Evolutionary conservation across 345 rosid genomes (phyloP), one percentile per base, ranked within the genome.

Genomic region (Rubroshorea leprosula): DNA sequence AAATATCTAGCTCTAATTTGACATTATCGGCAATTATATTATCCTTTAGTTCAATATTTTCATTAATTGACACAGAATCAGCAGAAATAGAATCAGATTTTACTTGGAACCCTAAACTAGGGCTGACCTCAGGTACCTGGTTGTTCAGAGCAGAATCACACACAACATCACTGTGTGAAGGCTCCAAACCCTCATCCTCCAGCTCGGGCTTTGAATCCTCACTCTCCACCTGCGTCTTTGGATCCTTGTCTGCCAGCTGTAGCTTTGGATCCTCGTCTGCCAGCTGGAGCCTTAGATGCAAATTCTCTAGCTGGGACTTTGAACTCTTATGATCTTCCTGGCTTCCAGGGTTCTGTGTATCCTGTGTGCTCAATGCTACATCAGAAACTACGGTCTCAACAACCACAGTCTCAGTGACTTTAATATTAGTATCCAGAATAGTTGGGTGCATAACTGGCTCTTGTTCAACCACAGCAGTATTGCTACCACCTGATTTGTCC

Each of bases 121-220:
- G 80, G 95, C 76, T 94, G 87, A 90, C 97, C 87, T 85, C 96
- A 74, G 96, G 81, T 94, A 94, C 99, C 99, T 90, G 97, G 86
- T 82, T 81, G 60, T 65, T 70, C 20, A 69, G 74, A 58, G 92
- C 74, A 90, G 95, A 35, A 59, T 76, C 87, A 65, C 53, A 72
- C 79, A 57, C 8, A 68, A 68, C 80, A 72, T 76, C 82, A 56
- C 76, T 78, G 61, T 70, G 47, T 56, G 74, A 15, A 77, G 82
- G 64, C 76, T 76, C 78, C 60, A 70, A 51, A 54, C 68, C 70
- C 76, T 63, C 86, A 69, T 17, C 66, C 56, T 74, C 86, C 67
- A 60, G 76, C 65, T 60, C 67, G 49, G 45, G 26, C 50, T 63
- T 78, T 55, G 71, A 14, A 60, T 62, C 70, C 65, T 63, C 77